Conservation (phyloP, 768 basidiomycete genomes). For the Amanita phalloides region DNA sequence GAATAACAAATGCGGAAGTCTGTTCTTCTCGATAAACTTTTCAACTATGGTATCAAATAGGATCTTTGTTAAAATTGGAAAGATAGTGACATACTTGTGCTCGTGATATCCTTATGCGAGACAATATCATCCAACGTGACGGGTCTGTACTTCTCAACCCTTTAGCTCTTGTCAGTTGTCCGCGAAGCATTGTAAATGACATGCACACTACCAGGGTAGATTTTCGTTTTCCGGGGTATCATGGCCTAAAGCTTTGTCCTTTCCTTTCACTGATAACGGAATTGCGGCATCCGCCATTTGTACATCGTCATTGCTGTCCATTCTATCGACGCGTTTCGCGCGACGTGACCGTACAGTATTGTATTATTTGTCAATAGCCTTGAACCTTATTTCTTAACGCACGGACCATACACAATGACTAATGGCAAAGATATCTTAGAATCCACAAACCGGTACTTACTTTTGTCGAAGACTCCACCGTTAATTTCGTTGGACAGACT, state of each 20-base stretch:
- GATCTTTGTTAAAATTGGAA: neutral
- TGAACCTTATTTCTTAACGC: constrained; percentile 25
- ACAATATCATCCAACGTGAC: constrained; percentile 89
- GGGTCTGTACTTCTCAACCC: constrained; percentile 98
- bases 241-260: constrained; percentile 49
- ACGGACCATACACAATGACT: constrained; percentile 35
- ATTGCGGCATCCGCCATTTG: constrained; percentile 37
- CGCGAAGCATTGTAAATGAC: neutral
- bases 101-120: constrained; percentile 91
- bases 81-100: constrained; percentile 58
- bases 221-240: constrained; percentile 45
- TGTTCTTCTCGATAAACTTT: constrained; percentile 90
- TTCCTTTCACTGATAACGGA: constrained; percentile 44
- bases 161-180: constrained; percentile 18
- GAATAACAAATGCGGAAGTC: constrained; percentile 89
- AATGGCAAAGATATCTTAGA: constrained; percentile 14
- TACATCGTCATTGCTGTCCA: constrained; percentile 51
- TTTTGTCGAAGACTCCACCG: constrained; percentile 93
- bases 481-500: constrained; percentile 84
- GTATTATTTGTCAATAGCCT: constrained; percentile 8
- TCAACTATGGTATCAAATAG: constrained; percentile 50
- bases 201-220: constrained; percentile 66
- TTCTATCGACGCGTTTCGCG: constrained; percentile 14
- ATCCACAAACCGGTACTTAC: constrained; percentile 38
- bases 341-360: constrained; percentile 10